phyloP scores from a whole-genome alignment of 805 yeast species.

The Kluyveromyces dobzhanskii region DNA sequence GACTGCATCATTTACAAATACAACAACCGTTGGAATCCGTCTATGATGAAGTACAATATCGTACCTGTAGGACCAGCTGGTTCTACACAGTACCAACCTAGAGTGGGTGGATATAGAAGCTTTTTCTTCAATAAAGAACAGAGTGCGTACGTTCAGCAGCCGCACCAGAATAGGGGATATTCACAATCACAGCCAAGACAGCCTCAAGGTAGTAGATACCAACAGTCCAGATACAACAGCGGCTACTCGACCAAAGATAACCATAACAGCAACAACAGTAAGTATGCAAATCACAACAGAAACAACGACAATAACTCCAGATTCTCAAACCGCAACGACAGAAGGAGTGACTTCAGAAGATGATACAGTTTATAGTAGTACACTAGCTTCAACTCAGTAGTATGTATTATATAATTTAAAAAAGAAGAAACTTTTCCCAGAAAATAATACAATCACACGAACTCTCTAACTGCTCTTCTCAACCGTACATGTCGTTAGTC shows the following conservation, averaged over 20 bases:
- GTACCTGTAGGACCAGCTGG: conserved; percentile 43
- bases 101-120: conserved; percentile 45
- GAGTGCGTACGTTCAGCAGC: background rate
- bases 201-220: conserved; percentile 10
- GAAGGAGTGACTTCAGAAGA: background rate
- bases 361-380: background rate
- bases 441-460: too few species aligned
- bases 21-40: conserved; percentile 27
- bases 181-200: conserved; percentile 24
- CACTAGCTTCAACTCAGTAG: too few species aligned
- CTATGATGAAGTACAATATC: conserved; percentile 32
- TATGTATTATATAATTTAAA: too few species aligned
- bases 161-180: background rate
- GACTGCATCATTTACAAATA: conserved; percentile 48
- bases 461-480: too few species aligned
- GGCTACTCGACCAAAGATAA: conserved; percentile 1
- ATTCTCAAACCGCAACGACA: conserved; percentile 13
- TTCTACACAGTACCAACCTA: conserved; percentile 35
- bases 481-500: too few species aligned
- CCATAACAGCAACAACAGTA: conserved; percentile 8
- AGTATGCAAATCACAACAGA: background rate
- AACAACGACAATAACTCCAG: conserved; percentile 5
- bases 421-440: too few species aligned
- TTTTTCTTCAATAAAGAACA: conserved; percentile 24
- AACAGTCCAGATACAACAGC: conserved; percentile 6